These are phyloP conservation scores for Agaricus bisporus DNA, from an alignment of 768 basidiomycete species.

Conservation along the genomic window DNA sequence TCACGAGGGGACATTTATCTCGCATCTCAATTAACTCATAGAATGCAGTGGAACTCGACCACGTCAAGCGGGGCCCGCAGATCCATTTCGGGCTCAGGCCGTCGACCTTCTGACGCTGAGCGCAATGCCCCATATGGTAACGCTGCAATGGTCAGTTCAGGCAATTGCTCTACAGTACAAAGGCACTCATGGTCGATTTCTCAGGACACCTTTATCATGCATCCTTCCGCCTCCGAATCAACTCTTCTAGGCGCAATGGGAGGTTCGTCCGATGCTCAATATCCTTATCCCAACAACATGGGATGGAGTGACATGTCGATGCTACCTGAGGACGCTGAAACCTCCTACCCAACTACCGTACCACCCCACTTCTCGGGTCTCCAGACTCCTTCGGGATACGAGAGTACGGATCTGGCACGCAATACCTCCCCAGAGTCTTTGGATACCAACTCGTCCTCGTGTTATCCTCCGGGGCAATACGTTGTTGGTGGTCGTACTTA, in stretches of 20 bases:
- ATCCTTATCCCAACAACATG: constrained; percentile 10
- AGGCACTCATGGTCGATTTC: background rate
- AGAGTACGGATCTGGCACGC: constrained; percentile 21
- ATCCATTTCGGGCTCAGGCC: constrained; percentile 25
- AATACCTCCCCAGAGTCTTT: constrained; percentile 35
- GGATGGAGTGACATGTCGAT: constrained; percentile 10
- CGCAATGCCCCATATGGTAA: constrained; percentile 23
- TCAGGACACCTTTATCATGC: constrained; percentile 1
- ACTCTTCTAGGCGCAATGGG: constrained; percentile 62
- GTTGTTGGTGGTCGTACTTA: background rate
- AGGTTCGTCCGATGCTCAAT: constrained; percentile 30
- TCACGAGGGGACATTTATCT: constrained; percentile 16
- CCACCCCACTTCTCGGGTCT: constrained; percentile 14
- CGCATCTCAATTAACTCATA: constrained; percentile 24
- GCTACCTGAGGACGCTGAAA: constrained; percentile 1
- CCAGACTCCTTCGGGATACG: constrained; percentile 16
- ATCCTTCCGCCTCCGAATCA: constrained; percentile 16
- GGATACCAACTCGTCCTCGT: constrained; percentile 25
- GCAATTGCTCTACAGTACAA: constrained; percentile 14
- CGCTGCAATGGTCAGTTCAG: constrained; percentile 29
- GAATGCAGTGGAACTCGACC: constrained; percentile 24
- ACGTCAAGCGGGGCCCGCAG: constrained; percentile 25
- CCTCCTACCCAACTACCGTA: constrained; percentile 12
- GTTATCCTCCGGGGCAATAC: constrained; percentile 16
- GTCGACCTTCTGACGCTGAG: constrained; percentile 34